A percentile compares a stretch with the other conserved stretches of the same genome.
phyloP scores from a whole-genome alignment of 1,284 basidiomycete species.

The Bjerkandera adusta region DNA sequence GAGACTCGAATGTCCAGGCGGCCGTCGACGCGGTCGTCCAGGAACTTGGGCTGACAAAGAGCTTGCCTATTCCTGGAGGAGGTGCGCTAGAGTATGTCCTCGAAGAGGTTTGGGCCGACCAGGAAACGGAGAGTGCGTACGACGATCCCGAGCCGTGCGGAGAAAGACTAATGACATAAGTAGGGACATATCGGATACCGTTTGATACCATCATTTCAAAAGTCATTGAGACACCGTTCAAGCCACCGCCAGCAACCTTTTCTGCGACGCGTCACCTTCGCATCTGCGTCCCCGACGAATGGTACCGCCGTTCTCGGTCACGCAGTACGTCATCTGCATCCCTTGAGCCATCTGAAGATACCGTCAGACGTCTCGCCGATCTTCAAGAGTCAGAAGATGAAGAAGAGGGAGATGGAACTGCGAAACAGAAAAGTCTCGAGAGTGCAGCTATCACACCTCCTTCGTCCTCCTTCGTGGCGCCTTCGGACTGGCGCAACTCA shows the following conservation, averaged over 20 bases:
- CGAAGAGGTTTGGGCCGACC: constrained; percentile 59
- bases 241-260: constrained; percentile 38
- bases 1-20: constrained; percentile 48
- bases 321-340: constrained; percentile 45
- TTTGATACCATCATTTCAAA: constrained; percentile 29
- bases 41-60: constrained; percentile 69
- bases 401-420: constrained; percentile 56
- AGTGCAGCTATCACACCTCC: constrained; percentile 1
- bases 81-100: constrained; percentile 64
- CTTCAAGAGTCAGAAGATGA: constrained; percentile 51
- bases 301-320: constrained; percentile 70
- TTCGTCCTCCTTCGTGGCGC: constrained; percentile 20
- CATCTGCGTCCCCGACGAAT: constrained; percentile 74
- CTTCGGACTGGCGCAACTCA: constrained; percentile 44
- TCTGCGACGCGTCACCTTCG: constrained; percentile 43
- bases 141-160: not conserved
- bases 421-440: constrained; percentile 44
- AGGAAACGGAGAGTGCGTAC: constrained; percentile 47
- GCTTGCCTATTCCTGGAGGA: constrained; percentile 57
- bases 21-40: constrained; percentile 53
- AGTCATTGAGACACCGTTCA: constrained; percentile 38
- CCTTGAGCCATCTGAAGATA: constrained; percentile 49
- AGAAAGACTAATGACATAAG: not conserved
- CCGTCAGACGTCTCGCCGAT: constrained; percentile 47
- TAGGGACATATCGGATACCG: constrained; percentile 25